Evolutionary conservation across 1,139 yeast genomes (phyloP), one percentile per base, ranked within the genome.

Genomic region (Candida sp.): DNA sequence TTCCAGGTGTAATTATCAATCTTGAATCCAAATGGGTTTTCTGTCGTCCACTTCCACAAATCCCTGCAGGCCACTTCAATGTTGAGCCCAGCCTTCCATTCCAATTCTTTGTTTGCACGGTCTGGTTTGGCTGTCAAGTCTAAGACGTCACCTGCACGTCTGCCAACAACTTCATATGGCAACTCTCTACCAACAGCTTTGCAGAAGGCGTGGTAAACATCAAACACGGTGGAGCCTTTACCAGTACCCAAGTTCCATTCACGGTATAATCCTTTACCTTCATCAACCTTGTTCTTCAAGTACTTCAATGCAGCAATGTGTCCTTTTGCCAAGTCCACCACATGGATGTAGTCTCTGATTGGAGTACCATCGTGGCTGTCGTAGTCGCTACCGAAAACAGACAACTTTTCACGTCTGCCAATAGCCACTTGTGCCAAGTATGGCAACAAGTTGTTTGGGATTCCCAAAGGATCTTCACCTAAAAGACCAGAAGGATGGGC

Each of bases 241-340:
- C 96, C 96, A 26, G 94, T 85, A 44, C 96, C 96, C 55, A 89
- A 78, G 64, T 90, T 90, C 96, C 96, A 90, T 63, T 85, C 94
- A 50, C 93, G 78, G 63, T 80, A 84, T 52, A 83, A 73, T 5
- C 90, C 90, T 32, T 67, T 59, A n/a, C 17, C 23, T 6, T 6
- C 27, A 6, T 38, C 23, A 66, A 61, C 7, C 63, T 54, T 44
- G n/a, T 64, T 60, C 54, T 78, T 78, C 52, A 89, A 77, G 66
- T 85, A 84, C 46, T 80, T 72, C 60, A 89, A 73, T 7, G 94
- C 92, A 39, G 92, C 84, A 54, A 88, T 74, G 59, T 89, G 96
- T 46, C 96, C 96, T 61, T 77, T 77, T n/a, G 94, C 94, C 55
- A 90, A 80, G 65, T 90, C 96, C 51, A 88, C 83, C 23, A 90